Conservation (phyloP, 192 early-diverging fungal genomes). For the Mortierella alpina region DNA sequence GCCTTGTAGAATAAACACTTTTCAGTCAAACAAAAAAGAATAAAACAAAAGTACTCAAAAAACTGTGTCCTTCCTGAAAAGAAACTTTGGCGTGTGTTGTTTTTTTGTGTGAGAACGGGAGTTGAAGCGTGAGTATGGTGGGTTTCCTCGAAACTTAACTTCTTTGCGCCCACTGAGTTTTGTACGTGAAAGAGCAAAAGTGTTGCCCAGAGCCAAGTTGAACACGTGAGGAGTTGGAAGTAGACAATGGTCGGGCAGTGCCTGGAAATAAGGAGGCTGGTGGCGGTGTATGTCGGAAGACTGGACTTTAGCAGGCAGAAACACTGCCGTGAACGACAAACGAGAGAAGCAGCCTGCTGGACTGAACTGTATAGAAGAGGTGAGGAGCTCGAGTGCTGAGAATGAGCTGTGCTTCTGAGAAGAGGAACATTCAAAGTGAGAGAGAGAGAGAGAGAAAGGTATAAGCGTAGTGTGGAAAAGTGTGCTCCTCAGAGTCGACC, state of each 20-base stretch:
- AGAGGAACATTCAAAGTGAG: too few species aligned
- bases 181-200: neutral
- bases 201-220: neutral
- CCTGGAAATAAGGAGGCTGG: constrained; percentile 4
- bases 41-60: neutral
- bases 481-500: too few species aligned
- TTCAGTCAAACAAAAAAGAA: neutral
- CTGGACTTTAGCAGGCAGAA: neutral
- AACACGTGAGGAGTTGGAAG: constrained; percentile 4
- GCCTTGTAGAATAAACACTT: constrained; percentile 8
- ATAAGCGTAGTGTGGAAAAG: too few species aligned
- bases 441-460: too few species aligned
- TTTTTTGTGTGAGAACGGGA: too few species aligned
- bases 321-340: neutral
- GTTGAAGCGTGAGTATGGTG: too few species aligned
- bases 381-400: neutral
- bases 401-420: neutral
- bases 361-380: neutral
- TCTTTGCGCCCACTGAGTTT: neutral
- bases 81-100: neutral
- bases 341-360: neutral
- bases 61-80: neutral
- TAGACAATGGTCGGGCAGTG: neutral
- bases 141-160: constrained; percentile 1
- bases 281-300: neutral